A percentile compares a stretch with the other conserved stretches of the same genome.
phyloP scores from a whole-genome alignment of 345 rosid genomes.

The Zanthoxylum bungeanum region DNA sequence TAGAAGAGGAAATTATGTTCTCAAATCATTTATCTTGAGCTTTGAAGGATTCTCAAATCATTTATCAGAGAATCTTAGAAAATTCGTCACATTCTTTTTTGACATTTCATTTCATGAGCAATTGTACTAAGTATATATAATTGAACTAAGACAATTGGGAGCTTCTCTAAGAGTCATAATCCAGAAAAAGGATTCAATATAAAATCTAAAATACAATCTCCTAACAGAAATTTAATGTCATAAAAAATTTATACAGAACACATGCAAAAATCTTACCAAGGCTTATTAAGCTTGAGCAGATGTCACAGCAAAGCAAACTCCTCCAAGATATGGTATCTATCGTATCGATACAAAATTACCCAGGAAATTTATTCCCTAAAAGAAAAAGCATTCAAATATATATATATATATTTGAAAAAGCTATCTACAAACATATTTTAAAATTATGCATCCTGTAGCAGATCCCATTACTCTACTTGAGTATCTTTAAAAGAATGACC shows the following conservation, averaged over 20 bases:
- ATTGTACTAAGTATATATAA: slow-evolving; percentile 16
- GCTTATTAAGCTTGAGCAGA: not conserved
- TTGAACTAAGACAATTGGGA: no score
- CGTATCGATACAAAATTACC: not conserved
- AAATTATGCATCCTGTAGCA: not conserved
- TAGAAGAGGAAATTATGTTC: no score
- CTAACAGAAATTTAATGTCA: not conserved
- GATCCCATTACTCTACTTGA: not conserved
- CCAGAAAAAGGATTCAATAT: not conserved
- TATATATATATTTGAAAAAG: not conserved
- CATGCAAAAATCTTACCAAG: slow-evolving; percentile 30
- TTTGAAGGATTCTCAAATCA: no score
- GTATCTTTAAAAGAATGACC: not conserved
- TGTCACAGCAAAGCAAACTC: not conserved
- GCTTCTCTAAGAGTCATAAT: not conserved
- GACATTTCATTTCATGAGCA: slow-evolving; percentile 7
- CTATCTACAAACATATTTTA: not conserved
- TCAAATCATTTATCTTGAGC: no score
- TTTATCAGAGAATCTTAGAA: no score
- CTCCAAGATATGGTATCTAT: no score
- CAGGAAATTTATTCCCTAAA: not conserved
- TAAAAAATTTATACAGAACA: not conserved
- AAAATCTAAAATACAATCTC: not conserved
- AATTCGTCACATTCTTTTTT: not conserved
- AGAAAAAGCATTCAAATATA: not conserved